phyloP scores from a whole-genome alignment of 1,284 basidiomycete species.

The Tilletia horrida region DNA sequence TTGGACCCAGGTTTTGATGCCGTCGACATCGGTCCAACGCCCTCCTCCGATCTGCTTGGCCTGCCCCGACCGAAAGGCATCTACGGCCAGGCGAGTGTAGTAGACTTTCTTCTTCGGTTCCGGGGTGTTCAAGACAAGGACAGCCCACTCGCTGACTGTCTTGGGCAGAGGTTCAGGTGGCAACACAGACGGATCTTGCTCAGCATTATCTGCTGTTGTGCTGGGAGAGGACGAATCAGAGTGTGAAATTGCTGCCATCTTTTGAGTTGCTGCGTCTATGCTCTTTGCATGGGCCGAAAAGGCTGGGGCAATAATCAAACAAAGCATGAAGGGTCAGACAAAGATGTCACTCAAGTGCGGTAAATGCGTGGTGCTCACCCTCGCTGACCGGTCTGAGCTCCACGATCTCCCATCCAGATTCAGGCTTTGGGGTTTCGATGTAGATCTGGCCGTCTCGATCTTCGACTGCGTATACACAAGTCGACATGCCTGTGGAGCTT shows the following conservation, averaged over 20 bases:
- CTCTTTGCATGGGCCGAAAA: neutral
- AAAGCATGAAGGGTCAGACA: neutral
- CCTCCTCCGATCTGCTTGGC: constrained; percentile 64
- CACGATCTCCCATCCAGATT: constrained; percentile 65
- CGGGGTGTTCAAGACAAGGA: constrained; percentile 69
- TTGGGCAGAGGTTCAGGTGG: constrained; percentile 37
- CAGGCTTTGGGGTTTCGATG: constrained; percentile 34
- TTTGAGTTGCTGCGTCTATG: neutral
- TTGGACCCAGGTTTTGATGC: constrained; percentile 27
- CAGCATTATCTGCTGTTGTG: no score
- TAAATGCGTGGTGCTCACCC: constrained; percentile 52
- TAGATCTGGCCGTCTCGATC: constrained; percentile 56
- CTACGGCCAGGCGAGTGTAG: constrained; percentile 68
- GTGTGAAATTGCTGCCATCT: no score
- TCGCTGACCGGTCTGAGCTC: constrained; percentile 77
- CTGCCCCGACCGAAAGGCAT: constrained; percentile 68
- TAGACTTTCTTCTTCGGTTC: constrained; percentile 70
- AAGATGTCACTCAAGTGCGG: no score
- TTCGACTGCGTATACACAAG: constrained; percentile 70
- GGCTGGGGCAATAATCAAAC: neutral
- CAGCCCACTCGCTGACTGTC: constrained; percentile 72
- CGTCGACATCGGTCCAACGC: constrained; percentile 26
- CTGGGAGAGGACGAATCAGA: no score
- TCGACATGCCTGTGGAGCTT: constrained; percentile 71
- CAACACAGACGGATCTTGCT: constrained; percentile 4